Percentiles rank a stretch among this genome's conserved stretches.
Evolutionary conservation across 805 yeast species (phyloP).

Genomic region (Torulaspora quercuum): DNA sequence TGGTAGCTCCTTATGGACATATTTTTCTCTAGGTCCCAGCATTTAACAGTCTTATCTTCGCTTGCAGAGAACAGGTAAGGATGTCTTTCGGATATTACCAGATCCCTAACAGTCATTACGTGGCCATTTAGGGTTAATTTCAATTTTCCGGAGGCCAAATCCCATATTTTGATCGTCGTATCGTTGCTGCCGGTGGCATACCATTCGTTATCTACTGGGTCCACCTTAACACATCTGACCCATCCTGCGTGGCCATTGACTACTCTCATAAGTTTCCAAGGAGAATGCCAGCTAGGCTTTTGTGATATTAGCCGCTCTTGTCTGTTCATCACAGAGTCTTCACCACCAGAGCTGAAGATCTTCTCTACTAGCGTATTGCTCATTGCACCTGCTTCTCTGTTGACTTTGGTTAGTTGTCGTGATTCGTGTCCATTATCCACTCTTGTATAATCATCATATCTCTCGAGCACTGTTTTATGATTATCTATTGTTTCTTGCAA

Average conservation of each 20-base stretch:
- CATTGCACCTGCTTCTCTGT: conserved; percentile 6
- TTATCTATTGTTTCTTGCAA: conserved; percentile 29
- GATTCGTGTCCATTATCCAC: neutral
- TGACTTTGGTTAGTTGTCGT: conserved; percentile 10
- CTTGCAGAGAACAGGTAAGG: conserved; percentile 91
- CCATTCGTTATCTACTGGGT: conserved; percentile 79
- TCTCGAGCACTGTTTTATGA: conserved; percentile 18
- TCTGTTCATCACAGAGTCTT: conserved; percentile 26
- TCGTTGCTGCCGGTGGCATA: conserved; percentile 91
- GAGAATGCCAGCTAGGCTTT: conserved; percentile 47
- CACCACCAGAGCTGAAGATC: conserved; percentile 9
- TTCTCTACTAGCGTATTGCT: conserved; percentile 5
- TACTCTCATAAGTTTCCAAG: conserved; percentile 71
- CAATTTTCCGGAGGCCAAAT: conserved; percentile 64
- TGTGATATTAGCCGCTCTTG: conserved; percentile 22
- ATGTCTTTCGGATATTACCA: conserved; percentile 66
- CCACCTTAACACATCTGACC: conserved; percentile 78
- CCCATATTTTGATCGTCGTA: conserved; percentile 88
- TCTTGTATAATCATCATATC: conserved; percentile 13
- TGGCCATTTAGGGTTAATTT: conserved; percentile 85
- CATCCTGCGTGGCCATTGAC: conserved; percentile 91
- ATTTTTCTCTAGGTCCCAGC: conserved; percentile 94
- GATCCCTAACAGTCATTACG: conserved; percentile 78
- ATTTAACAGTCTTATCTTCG: conserved; percentile 87
- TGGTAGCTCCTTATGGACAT: conserved; percentile 80